Evolutionary conservation across 805 yeast species (phyloP).

Genomic region (Myxozyma geophila): DNA sequence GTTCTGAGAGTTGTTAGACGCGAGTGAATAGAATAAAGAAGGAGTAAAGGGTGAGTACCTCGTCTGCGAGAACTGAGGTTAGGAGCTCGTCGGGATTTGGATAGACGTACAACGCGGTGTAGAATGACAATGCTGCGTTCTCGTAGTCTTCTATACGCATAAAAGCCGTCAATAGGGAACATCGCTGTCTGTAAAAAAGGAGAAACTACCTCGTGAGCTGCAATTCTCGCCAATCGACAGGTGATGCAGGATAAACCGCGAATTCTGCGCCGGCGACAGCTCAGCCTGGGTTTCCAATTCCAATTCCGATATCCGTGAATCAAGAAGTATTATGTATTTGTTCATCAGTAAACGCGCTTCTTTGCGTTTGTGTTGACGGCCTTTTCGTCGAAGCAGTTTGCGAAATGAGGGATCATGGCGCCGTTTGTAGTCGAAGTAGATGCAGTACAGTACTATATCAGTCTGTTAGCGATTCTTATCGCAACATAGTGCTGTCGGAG

Average conservation of each 20-base stretch:
- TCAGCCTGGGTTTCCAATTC: background rate
- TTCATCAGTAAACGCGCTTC: background rate
- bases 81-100: constrained; percentile 94
- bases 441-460: constrained; percentile 60
- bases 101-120: constrained; percentile 89
- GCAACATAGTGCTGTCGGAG: background rate
- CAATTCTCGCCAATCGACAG: constrained; percentile 13
- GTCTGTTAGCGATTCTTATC: background rate
- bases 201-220: constrained; percentile 6
- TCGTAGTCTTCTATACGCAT: constrained; percentile 50
- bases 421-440: constrained; percentile 90
- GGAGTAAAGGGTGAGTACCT: constrained; percentile 2
- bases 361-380: background rate
- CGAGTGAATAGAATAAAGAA: background rate
- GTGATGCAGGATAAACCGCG: constrained; percentile 17
- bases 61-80: constrained; percentile 26
- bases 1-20: constrained; percentile 8
- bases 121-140: constrained; percentile 87
- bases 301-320: constrained; percentile 9
- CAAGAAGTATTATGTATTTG: constrained; percentile 11
- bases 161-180: background rate
- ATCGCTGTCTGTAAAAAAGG: background rate
- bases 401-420: constrained; percentile 77
- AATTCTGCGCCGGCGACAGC: background rate
- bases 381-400: constrained; percentile 5